These are phyloP conservation scores for Cyberlindnera nakhonratchasimensis DNA, from an alignment of 805 yeast genomes.

Conservation along the genomic window DNA sequence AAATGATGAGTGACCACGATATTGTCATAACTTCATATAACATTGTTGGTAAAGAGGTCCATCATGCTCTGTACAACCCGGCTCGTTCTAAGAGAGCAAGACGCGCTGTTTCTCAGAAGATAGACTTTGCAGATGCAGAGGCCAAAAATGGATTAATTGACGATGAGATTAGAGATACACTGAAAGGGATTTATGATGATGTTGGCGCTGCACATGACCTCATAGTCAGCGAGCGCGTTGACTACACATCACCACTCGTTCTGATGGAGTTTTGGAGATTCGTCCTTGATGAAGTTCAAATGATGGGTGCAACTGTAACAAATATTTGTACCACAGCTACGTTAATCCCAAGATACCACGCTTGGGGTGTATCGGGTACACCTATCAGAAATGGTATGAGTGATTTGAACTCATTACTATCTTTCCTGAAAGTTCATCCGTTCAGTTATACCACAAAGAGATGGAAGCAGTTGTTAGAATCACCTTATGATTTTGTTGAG, in stretches of 20 bases:
- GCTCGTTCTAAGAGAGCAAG: constrained; percentile 29
- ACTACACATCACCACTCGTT: constrained; percentile 79
- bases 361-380: constrained; percentile 98
- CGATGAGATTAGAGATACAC: constrained; percentile 6
- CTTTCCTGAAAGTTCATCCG: constrained; percentile 66
- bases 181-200: constrained; percentile 14
- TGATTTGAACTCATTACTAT: constrained; percentile 69
- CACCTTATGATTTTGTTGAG: constrained; percentile 38
- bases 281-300: constrained; percentile 90
- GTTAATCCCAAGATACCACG: constrained; percentile 76
- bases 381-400: constrained; percentile 66
- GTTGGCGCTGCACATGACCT: constrained; percentile 9
- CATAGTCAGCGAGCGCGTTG: constrained; percentile 25
- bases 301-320: constrained; percentile 72
- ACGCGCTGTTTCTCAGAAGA: constrained; percentile 3
- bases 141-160: neutral
- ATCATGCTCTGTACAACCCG: constrained; percentile 72
- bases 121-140: neutral
- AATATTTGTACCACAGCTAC: constrained; percentile 79
- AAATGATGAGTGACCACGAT: constrained; percentile 59
- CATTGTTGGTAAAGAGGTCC: constrained; percentile 69
- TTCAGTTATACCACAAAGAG: constrained; percentile 37
- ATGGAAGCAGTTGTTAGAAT: constrained; percentile 18
- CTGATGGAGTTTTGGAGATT: constrained; percentile 85
- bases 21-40: constrained; percentile 78